Evolutionary conservation across 345 rosid genomes (phyloP).

Genomic region (Eucalyptus lansdowneana): DNA sequence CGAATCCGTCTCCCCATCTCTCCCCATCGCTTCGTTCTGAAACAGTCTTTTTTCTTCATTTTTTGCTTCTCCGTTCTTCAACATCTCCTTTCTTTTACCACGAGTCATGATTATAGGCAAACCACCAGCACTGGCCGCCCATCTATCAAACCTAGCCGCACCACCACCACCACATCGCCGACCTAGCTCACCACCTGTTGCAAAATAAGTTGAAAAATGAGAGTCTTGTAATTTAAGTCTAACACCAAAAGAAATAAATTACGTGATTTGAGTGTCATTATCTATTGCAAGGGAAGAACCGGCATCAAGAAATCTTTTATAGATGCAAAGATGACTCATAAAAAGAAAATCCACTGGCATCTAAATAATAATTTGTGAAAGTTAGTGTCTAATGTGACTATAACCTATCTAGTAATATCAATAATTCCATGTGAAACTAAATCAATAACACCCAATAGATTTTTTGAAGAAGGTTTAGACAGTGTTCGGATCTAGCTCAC

Average conservation of each 20-base stretch:
- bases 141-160: background rate
- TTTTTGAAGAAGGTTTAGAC: too few species aligned
- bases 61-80: background rate
- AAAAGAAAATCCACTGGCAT: too few species aligned
- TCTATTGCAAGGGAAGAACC: rapidly evolving
- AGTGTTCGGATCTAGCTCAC: too few species aligned
- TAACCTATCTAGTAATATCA: background rate
- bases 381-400: too few species aligned
- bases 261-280: background rate
- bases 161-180: background rate
- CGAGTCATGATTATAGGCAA: background rate
- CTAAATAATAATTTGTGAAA: too few species aligned
- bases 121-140: rapidly evolving
- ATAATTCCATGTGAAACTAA: background rate
- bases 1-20: rapidly evolving
- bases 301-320: background rate
- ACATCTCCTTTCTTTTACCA: background rate
- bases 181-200: background rate
- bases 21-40: background rate
- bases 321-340: background rate
- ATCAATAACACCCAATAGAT: background rate
- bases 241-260: background rate
- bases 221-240: background rate
- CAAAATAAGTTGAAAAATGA: too few species aligned
- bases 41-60: too few species aligned